Evolutionary conservation across 257 asterid genomes (phyloP).

Genomic region (Vinca minor): DNA sequence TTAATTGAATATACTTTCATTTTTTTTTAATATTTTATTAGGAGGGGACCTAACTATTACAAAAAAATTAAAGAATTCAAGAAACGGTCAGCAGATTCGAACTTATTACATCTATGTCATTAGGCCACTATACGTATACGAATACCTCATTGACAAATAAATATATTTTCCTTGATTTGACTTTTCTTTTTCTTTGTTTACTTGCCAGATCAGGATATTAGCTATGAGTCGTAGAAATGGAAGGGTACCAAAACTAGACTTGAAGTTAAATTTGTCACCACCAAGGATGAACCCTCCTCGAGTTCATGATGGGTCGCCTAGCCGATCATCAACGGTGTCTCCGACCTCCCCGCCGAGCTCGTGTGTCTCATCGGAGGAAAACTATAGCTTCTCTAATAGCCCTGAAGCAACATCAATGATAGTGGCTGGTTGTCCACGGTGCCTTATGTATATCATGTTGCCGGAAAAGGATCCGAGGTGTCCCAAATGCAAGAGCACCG

Average conservation of each 20-base stretch:
- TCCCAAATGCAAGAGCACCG: slow-evolving; percentile 87
- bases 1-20: no score
- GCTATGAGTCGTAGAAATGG: slow-evolving; percentile 39
- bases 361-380: slow-evolving; percentile 54
- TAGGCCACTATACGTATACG: no score
- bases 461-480: slow-evolving; percentile 75
- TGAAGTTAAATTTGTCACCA: slow-evolving; percentile 42
- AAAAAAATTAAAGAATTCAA: no score
- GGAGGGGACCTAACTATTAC: no score
- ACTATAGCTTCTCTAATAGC: slow-evolving; percentile 39
- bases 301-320: slow-evolving; percentile 28
- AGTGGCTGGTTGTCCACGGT: slow-evolving; percentile 56
- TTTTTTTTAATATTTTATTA: no score
- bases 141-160: no score
- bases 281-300: slow-evolving; percentile 27
- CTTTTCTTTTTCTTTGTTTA: no score
- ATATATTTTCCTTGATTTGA: no score
- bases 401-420: slow-evolving; percentile 49
- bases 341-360: slow-evolving; percentile 43
- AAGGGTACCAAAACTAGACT: slow-evolving; percentile 31
- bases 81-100: no score
- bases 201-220: no score
- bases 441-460: slow-evolving; percentile 87
- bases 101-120: no score
- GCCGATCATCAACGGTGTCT: slow-evolving; percentile 26